Evolutionary conservation across 129 eudicot species (phyloP), one percentile per base, ranked within the genome.

Genomic region (Apium graveolens): DNA sequence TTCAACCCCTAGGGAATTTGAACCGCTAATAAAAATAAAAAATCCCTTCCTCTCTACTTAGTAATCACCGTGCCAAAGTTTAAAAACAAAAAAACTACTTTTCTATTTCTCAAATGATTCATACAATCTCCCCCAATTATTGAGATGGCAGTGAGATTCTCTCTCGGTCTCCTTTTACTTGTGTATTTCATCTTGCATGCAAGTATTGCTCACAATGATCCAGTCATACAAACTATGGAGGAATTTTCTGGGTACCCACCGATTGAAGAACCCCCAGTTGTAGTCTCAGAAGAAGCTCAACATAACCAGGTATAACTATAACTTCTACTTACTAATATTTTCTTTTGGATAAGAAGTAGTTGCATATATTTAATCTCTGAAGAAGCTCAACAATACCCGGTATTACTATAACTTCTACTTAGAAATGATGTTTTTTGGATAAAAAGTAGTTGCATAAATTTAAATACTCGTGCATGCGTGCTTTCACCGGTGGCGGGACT

Each of bases 181-280:
- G 0, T 71, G 32, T 3, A 35, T 24, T 41, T 24, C 0, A 18
- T 71, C 51, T 70, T 21, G 63, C 74, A 34, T 69, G 41, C 74
- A 69, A 34, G 5, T 34, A 32, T 17, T 16, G 74, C 74, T 70
- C 31, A 38, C 51, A 0, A 39, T 24, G 76, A 71, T n/a, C 48
- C 32, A 41, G 8, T 39, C 0, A 24, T 20, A 27, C 43, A 71
- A 41, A 71, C 76, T 41, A 39, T 71, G 76, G 76, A 38, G 76
- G 49, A 21, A 0, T 41, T 71, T 41, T 71, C 76, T 41, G 76
- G 76, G 51, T 71, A 71, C 46, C 76, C 51, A 41, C 11, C 76
- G 12, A 71, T 71, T 71, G 32, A 41, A 41, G 51, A 71, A 21
- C 46, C 76, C 49, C 34, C 27, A 27, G 27, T 5, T 38, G 13